Conservation (phyloP, 371 early-diverging fungal species). For the Apophysomyces variabilis region DNA sequence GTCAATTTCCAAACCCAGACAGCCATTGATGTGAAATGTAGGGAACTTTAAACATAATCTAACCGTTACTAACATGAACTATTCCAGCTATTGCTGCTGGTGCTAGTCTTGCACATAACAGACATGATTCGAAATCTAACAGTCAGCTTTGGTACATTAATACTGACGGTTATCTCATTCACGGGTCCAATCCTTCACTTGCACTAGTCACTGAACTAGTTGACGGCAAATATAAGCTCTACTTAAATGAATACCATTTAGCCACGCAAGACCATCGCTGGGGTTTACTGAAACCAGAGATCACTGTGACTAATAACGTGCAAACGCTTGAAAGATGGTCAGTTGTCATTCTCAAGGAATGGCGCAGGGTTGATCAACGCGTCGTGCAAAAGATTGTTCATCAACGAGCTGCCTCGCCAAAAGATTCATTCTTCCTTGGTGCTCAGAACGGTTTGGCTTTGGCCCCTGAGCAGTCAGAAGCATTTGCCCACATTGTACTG, state of each 20-base stretch:
- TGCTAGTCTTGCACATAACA: constrained; percentile 24
- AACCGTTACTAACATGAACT: not conserved
- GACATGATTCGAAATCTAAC: constrained; percentile 17
- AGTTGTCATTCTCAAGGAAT: constrained; percentile 24
- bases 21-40: constrained; percentile 45
- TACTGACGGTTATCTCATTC: constrained; percentile 32
- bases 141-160: constrained; percentile 39
- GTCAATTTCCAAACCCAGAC: constrained; percentile 56
- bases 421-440: constrained; percentile 31
- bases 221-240: constrained; percentile 12
- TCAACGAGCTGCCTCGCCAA: constrained; percentile 26
- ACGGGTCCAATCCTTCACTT: constrained; percentile 22
- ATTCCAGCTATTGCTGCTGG: constrained; percentile 28
- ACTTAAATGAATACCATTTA: constrained; percentile 9
- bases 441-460: constrained; percentile 30
- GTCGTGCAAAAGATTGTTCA: constrained; percentile 18
- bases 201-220: constrained; percentile 16
- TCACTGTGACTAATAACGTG: constrained; percentile 11
- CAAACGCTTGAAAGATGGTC: constrained; percentile 27
- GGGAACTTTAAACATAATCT: constrained; percentile 15
- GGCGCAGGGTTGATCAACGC: constrained; percentile 13
- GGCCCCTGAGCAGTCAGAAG: constrained; percentile 35
- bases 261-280: constrained; percentile 29
- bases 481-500: constrained; percentile 12
- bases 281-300: constrained; percentile 30